phyloP scores from a whole-genome alignment of 768 basidiomycete genomes.

The Amanita rubescens region DNA sequence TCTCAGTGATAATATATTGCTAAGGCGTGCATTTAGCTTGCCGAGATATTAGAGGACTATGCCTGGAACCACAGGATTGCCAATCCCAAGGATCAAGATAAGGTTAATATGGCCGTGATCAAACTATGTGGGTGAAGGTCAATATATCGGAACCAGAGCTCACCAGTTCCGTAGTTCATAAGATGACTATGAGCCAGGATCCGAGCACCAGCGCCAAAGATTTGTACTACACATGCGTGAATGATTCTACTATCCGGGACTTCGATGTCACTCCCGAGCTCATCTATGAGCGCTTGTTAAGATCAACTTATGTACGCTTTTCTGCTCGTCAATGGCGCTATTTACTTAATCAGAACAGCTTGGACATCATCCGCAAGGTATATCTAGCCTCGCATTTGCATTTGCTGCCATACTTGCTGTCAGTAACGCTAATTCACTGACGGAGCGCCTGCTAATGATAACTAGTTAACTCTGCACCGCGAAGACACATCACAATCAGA shows the following conservation, averaged over 20 bases:
- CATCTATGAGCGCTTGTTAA: background rate
- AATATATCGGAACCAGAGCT: background rate
- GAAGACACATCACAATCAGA: background rate
- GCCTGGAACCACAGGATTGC: background rate
- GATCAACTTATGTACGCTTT: background rate
- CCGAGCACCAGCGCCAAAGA: too few relatives aligned
- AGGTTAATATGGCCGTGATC: conserved; percentile 9
- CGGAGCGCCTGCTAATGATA: background rate
- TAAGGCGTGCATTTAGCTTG: background rate
- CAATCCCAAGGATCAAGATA: conserved; percentile 6
- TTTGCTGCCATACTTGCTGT: conserved; percentile 11
- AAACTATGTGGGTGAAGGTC: conserved; percentile 9
- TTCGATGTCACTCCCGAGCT: background rate
- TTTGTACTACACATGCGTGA: too few relatives aligned
- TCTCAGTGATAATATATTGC: too few relatives aligned
- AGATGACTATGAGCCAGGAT: background rate
- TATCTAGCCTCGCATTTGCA: conserved; percentile 10
- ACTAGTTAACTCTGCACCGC: conserved; percentile 10
- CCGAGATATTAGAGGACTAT: conserved; percentile 1
- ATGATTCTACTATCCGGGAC: background rate
- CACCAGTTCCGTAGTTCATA: background rate
- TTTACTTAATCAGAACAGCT: background rate
- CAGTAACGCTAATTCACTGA: background rate
- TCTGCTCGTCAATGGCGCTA: background rate
- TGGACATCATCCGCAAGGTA: conserved; percentile 10